Conservation (phyloP, 1,139 yeast genomes). For the Yamadazyma buinensis region DNA sequence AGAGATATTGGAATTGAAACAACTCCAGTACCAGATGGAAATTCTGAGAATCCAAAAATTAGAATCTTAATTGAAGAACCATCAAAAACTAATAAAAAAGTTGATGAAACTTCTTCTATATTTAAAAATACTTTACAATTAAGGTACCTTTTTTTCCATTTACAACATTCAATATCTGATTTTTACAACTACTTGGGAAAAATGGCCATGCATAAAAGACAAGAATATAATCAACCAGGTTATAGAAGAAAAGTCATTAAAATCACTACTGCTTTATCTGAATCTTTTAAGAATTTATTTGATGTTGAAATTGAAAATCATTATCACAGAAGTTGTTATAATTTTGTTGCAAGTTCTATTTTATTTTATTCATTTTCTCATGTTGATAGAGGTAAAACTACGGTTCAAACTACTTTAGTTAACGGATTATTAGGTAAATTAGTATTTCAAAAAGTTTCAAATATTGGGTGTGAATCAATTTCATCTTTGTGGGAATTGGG, state of each 20-base stretch:
- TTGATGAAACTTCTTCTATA: constrained; percentile 43
- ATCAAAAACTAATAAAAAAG: neutral
- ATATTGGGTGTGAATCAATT: constrained; percentile 15
- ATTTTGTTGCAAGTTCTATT: constrained; percentile 28
- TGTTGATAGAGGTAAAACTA: constrained; percentile 30
- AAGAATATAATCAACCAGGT: constrained; percentile 31
- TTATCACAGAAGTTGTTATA: constrained; percentile 21
- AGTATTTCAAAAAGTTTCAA: constrained; percentile 30
- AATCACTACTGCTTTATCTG: constrained; percentile 36
- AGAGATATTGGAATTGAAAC: constrained; percentile 45
- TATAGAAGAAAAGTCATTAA: constrained; percentile 39
- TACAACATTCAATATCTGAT: constrained; percentile 48
- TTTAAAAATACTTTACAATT: constrained; percentile 60
- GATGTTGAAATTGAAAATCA: constrained; percentile 19
- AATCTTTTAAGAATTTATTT: constrained; percentile 23
- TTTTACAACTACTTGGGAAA: constrained; percentile 38
- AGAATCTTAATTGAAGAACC: constrained; percentile 31
- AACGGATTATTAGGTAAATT: constrained; percentile 46
- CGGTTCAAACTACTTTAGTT: constrained; percentile 41
- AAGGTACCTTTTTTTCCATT: constrained; percentile 46
- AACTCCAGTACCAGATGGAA: constrained; percentile 22
- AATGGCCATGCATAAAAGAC: constrained; percentile 42
- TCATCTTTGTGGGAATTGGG: constrained; percentile 1
- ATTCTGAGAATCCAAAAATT: constrained; percentile 32
- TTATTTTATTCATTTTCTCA: constrained; percentile 22